Evolutionary conservation across 2,329 filamentous ascomycete species (phyloP), one percentile per base, ranked within the genome.

Genomic region (Xylaria sp.): DNA sequence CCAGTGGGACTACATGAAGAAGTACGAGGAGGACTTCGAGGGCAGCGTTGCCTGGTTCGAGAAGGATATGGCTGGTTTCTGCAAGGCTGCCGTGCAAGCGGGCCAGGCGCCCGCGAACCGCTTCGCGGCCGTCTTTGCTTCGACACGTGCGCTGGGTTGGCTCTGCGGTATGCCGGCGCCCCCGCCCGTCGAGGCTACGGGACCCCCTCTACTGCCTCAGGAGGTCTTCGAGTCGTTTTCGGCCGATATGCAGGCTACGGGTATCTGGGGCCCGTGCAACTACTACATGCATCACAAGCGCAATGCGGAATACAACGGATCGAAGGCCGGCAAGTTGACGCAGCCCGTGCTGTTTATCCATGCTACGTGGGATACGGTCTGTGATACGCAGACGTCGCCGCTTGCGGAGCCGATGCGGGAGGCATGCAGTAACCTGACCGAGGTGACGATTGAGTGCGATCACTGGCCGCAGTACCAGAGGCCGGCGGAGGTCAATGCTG

Each of bases 281-380:
- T 68, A 67, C 48, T 81, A 81, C 59, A 60, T 76, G 44, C 76
- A 81, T 61, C 75, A 78, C 61, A 68, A 72, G 4, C 68, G 65
- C 10, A 81, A 81, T 57, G 65, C 62, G 2, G 72, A 70, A 44
- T 81, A 77, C 65, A 73, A 71, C 5, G 23, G 13, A 1, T 50
- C 55, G 4, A 61, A 61, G 4, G 52, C 66, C 18, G 70, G 72
- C 2, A 58, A 54, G 30, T 62, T 81, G 48, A 39, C 53, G 1
- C 55, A 60, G 44, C 72, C 72, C 1, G 69, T 70, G 3, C 58
- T 73, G 18, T 72, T 72, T 48, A 59, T 73, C 18, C 73, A 77
- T 50, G 74, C 73, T 0, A 69, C 68, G 37, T 75, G 71, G 57
- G 78, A 80, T 56, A 54, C 62, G 1, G 69, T 75, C 10, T 77